Base-by-base conservation (phyloP, 495 filamentous ascomycete species). In the Xylona heveae region DNA sequence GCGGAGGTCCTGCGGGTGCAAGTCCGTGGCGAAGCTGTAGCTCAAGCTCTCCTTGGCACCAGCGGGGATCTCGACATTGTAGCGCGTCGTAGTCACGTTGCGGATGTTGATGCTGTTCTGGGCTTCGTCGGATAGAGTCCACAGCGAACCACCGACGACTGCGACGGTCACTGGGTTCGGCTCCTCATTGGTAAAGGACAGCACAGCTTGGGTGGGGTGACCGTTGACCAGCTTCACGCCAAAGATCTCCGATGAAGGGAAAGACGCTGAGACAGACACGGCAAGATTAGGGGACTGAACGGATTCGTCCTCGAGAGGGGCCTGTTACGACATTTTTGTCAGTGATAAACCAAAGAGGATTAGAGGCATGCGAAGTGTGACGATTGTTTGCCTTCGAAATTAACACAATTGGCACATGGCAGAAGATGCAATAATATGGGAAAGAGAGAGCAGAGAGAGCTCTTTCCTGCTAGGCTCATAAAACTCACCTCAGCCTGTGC, bases 191-290 rank as follows among this genome's bases (percentile, higher is more conserved):
- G 62, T 64, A 48, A 94, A 61, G 38, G 74, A 66, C 45, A 97
- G 58, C 20, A 90, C 58, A 4, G 84, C 74, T 49, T 71, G 65
- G 31, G 82, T 93, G n/a, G 81, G 66, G 38, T 74, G 69, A 46
- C 82, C 80, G 49, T 97, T 97, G 58, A 95, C 68, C 34, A 94
- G 70, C 65, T 92, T 93, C 40, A 95, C 68, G 40, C 88, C 88
- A 42, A 92, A 91, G 57, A 92, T 74, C 57, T 88, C 80, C 47
- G 78, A 69, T 20, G 78, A 64, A 26, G 82, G 80, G 66, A 94
- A 97, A 34, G 67, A 67, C 28, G 82, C 71, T 37, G 64, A 59
- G 41, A 88, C 64, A 13, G 71, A 64, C 48, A 91, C 71, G 40
- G 77, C 72, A 34, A 93, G 61, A 38, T 66, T 61, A 36, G 65